Evolutionary conservation across 306 rosid genomes (phyloP).

Genomic region (Citrullus mucosospermus): DNA sequence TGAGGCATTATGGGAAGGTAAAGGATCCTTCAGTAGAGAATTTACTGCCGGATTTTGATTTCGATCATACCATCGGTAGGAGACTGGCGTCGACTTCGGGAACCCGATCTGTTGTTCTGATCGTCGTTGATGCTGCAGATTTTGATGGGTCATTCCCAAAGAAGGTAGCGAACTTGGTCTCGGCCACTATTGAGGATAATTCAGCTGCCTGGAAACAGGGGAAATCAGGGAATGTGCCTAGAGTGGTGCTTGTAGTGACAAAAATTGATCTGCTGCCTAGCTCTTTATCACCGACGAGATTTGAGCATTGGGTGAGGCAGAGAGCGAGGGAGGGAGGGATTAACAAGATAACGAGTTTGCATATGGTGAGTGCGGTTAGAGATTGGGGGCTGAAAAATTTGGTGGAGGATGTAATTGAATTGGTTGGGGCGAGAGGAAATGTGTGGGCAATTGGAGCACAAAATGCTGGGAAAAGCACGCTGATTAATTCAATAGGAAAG

Average conservation of each 20-base stretch:
- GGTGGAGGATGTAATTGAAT: conserved; percentile 44
- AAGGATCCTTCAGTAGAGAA: conserved; percentile 81
- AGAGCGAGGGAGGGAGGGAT: conserved; percentile 85
- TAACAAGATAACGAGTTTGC: conserved; percentile 71
- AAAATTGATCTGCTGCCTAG: conserved; percentile 70
- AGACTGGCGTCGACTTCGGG: conserved; percentile 46
- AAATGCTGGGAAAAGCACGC: conserved; percentile 91
- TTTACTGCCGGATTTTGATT: conserved; percentile 79
- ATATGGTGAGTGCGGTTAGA: conserved; percentile 68
- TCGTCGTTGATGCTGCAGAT: conserved; percentile 78
- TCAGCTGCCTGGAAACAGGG: conserved; percentile 67
- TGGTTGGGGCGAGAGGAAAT: conserved; percentile 80
- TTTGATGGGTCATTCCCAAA: conserved; percentile 85
- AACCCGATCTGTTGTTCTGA: conserved; percentile 63
- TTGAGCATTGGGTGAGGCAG: conserved; percentile 85
- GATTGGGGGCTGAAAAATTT: conserved; percentile 86
- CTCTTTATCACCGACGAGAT: conserved; percentile 56
- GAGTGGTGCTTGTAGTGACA: conserved; percentile 74
- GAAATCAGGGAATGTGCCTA: conserved; percentile 74
- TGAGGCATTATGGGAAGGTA: conserved; percentile 84
- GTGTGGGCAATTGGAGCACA: conserved; percentile 96
- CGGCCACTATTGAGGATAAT: conserved; percentile 61
- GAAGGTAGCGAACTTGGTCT: conserved; percentile 61
- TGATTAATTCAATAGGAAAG: conserved; percentile 66
- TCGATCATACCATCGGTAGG: conserved; percentile 72